phyloP scores from a whole-genome alignment of 2,329 filamentous ascomycete species.

The Parascedosporium putredinis region DNA sequence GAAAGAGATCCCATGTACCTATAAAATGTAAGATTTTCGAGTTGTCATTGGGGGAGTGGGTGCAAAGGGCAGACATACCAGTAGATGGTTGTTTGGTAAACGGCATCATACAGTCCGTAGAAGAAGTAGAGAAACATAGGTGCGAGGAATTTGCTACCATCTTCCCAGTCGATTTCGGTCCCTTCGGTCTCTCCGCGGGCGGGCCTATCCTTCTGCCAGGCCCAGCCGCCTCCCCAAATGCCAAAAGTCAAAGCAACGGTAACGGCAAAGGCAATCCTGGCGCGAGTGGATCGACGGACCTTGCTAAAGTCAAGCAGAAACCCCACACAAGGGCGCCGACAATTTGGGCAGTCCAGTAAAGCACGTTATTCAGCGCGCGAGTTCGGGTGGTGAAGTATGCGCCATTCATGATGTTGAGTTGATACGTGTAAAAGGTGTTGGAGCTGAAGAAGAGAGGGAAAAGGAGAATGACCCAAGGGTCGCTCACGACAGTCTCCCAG shows the following conservation, averaged over 20 bases:
- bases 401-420: conserved; percentile 45
- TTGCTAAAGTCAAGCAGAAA: conserved; percentile 51
- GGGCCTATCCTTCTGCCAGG: conserved; percentile 56
- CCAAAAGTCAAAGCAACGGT: conserved; percentile 63
- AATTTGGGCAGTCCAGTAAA: conserved; percentile 77
- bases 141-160: conserved; percentile 52
- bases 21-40: conserved; percentile 5
- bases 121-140: conserved; percentile 87
- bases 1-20: conserved; percentile 88
- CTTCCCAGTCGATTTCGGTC: conserved; percentile 49
- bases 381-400: conserved; percentile 43
- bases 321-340: conserved; percentile 65
- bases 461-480: conserved; percentile 63
- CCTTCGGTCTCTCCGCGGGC: conserved; percentile 29
- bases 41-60: conserved; percentile 28
- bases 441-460: conserved; percentile 49
- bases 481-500: conserved; percentile 57
- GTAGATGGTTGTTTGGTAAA: conserved; percentile 85
- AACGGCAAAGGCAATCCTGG: conserved; percentile 49
- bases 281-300: conserved; percentile 55
- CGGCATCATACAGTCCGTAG: conserved; percentile 81
- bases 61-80: conserved; percentile 62
- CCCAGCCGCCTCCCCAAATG: conserved; percentile 77
- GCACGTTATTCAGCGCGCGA: conserved; percentile 58
- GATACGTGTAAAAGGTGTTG: conserved; percentile 47